Percentiles rank a stretch among this genome's conserved stretches.
Conservation (phyloP, 2,329 filamentous ascomycete genomes). For the Cryphonectria carpinicola region DNA sequence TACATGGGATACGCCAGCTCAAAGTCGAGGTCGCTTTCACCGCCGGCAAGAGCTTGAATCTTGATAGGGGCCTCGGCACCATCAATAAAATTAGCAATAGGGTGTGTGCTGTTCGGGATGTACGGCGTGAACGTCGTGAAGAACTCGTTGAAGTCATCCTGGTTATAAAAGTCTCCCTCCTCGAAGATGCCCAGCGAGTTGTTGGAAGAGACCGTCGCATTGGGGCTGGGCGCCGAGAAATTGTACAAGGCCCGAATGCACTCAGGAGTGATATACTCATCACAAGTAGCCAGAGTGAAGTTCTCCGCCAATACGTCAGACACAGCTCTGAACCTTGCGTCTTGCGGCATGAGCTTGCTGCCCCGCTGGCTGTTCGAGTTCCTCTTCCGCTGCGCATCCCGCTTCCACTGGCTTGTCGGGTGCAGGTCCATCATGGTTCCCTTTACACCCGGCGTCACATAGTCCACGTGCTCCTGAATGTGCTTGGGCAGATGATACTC, state of each 20-base stretch:
- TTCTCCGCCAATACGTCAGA: constrained; percentile 10
- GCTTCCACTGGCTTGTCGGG: constrained; percentile 12
- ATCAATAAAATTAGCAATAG: constrained; percentile 16
- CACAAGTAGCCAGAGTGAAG: constrained; percentile 33
- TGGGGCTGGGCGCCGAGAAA: constrained; percentile 28
- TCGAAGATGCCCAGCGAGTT: constrained; percentile 28
- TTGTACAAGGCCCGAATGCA: constrained; percentile 41
- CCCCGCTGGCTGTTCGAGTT: neutral
- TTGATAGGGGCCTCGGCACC: constrained; percentile 14
- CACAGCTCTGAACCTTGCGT: neutral
- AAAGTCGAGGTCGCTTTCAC: constrained; percentile 21
- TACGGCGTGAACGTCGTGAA: constrained; percentile 16
- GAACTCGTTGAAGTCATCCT: constrained; percentile 23
- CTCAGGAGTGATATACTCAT: constrained; percentile 38
- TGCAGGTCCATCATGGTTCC: constrained; percentile 14
- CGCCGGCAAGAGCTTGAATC: constrained; percentile 13
- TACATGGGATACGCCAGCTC: constrained; percentile 22
- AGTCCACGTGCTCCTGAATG: constrained; percentile 30
- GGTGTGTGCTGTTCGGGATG: constrained; percentile 21
- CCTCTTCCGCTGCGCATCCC: neutral
- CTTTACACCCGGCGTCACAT: constrained; percentile 27
- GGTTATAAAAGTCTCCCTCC: constrained; percentile 24
- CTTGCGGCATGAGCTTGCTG: constrained; percentile 15
- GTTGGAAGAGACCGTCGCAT: constrained; percentile 19
- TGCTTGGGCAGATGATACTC: constrained; percentile 30